Evolutionary conservation across 2,329 filamentous ascomycete species (phyloP), one percentile per base, ranked within the genome.

Genomic region (Apiospora arundinis): DNA sequence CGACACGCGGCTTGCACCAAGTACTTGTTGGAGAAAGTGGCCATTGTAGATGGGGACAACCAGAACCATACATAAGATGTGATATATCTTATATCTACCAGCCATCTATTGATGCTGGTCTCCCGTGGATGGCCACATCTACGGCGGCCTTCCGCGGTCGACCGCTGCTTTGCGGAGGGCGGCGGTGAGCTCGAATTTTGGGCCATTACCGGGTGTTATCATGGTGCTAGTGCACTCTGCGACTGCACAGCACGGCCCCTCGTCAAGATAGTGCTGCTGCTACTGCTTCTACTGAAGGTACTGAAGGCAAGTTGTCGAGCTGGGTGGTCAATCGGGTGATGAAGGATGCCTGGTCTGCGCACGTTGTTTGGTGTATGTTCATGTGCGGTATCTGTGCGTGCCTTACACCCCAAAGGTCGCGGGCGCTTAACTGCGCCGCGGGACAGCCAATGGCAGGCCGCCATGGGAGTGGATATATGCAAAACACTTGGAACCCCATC

Each of bases 351-450:
- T 60, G 52, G 9, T 37, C 25, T 60, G 49, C 49, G 49, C 49
- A 56, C 49, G 49, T 56, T 32, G 14, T 56, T 14, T 56, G 49
- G 49, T 60, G 52, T 32, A 60, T 37, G 52, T 60, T 60, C 28
- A 32, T 28, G 52, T 63, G 18, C 32, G 28, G 56, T 63, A 40
- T 63, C 56, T 63, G 21, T 63, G 56, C 40, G 56, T 63, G 56
- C 56, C 56, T 63, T 40, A 40, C 6, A 46, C 40, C 70, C 73
- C 73, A 73, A 74, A 76, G 74, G 75, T 76, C 74, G 75, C 72
- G 75, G 75, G 75, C 75, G 75, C 75, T 75, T 76, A 76, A 75
- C 70, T 65, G 68, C 71, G 28, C 72, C 56, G 49, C 11, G 16
- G n/a, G 25, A 28, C 23, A 67, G 37, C 74, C 75, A 75, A 76